phyloP scores from a whole-genome alignment of 306 rosid species.

The Cicer pinnatifidum region DNA sequence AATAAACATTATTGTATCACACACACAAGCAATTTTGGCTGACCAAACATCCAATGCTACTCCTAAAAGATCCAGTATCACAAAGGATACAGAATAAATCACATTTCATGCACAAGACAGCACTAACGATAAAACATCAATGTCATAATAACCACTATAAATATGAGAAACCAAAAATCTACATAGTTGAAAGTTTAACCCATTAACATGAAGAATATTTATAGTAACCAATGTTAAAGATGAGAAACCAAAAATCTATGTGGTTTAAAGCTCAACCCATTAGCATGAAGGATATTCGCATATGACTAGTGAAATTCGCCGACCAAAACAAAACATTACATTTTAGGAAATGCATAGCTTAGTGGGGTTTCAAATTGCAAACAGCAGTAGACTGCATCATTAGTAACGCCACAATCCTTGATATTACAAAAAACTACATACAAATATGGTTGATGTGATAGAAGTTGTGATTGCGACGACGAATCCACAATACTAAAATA shows the following conservation, averaged over 20 bases:
- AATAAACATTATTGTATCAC: constrained; percentile 35
- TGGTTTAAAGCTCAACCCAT: background rate
- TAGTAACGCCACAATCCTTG: background rate
- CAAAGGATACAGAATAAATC: constrained; percentile 7
- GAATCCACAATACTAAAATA: background rate
- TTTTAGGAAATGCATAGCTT: constrained; percentile 8
- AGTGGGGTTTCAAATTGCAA: background rate
- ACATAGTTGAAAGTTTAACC: background rate
- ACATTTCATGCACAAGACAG: constrained; percentile 14
- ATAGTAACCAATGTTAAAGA: constrained; percentile 6
- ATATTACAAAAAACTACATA: background rate
- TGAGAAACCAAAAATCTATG: constrained; percentile 2
- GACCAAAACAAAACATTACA: constrained; percentile 14
- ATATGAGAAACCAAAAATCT: constrained; percentile 12
- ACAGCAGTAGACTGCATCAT: background rate
- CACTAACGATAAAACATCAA: constrained; percentile 7
- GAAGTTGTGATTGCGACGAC: background rate
- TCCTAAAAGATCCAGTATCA: constrained; percentile 2
- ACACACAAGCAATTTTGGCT: background rate
- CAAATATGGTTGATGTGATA: background rate
- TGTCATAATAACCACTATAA: background rate
- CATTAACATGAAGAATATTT: background rate
- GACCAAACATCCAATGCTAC: constrained; percentile 28
- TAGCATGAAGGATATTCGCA: background rate
- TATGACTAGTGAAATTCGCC: background rate